These are phyloP conservation scores for Phytopythium ostracodes DNA, from an alignment of 352 stramenopile genomes.

Conservation along the genomic window DNA sequence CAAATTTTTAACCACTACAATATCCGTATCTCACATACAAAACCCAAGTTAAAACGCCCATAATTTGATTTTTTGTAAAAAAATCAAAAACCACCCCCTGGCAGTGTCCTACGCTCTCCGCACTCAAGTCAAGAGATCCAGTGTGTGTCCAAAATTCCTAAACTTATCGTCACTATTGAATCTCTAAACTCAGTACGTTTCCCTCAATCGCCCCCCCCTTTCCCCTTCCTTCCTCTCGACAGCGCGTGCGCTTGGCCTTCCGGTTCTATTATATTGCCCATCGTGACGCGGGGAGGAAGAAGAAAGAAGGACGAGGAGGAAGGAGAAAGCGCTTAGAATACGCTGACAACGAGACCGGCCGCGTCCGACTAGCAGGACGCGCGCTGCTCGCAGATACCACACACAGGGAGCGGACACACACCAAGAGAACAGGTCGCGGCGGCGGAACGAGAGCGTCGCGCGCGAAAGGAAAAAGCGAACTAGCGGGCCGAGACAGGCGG, in stretches of 20 bases:
- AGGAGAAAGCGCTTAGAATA: not conserved
- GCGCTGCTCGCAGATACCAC: not conserved
- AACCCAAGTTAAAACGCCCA: not conserved
- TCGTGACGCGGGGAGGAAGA: slow-evolving; percentile 1
- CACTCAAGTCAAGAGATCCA: slow-evolving; percentile 22
- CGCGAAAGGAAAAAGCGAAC: too few species aligned
- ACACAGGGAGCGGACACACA: not conserved
- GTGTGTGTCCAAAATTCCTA: slow-evolving; percentile 24
- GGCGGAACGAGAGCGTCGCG: too few species aligned
- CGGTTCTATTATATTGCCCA: slow-evolving; percentile 4
- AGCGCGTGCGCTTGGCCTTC: not conserved
- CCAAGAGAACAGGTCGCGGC: not conserved
- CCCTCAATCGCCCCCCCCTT: not conserved
- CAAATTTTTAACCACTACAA: not conserved
- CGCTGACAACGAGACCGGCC: not conserved
- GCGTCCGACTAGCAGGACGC: not conserved
- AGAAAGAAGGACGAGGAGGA: not conserved
- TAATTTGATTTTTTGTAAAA: not conserved
- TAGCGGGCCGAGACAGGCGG: not conserved
- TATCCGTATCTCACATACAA: not conserved
- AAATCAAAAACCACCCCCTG: not conserved
- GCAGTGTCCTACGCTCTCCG: slow-evolving; percentile 7
- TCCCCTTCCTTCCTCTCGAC: not conserved
- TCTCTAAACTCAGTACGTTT: slow-evolving; percentile 6
- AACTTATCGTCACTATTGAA: not conserved